Base-by-base conservation (phyloP, 768 basidiomycete species). In the Lactarius hatsudake region DNA sequence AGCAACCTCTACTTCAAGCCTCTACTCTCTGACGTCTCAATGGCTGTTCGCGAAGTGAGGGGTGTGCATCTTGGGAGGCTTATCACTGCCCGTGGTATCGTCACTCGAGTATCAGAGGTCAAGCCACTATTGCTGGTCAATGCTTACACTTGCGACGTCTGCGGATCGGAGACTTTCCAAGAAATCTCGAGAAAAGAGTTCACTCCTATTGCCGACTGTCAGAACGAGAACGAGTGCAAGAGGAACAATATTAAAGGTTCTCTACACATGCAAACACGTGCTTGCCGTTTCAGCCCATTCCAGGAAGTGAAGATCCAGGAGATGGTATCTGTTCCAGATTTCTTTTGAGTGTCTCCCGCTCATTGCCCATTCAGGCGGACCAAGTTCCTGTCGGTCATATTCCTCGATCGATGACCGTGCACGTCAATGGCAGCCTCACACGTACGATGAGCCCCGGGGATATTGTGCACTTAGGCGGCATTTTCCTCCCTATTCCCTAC, bases 351-450 rank as follows among this genome's bases (percentile, higher is more conserved):
- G 48, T 64, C 54, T 63, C 57, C 4, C 58, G 40, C 66, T n/a
- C 57, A 73, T 48, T 42, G 15, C 59, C 59, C n/a, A 48, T 65
- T 0, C 72, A 94, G 94, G 92, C 96, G 30, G 96, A 98, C 74
- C 97, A 99, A 88, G 97, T 99, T 1, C 97, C 97, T 28, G 96
- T 99, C 57, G 97, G 97, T 5, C 97, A 99, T 76, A 99, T 99
- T 65, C 97, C 97, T 28, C 89, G 97, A 45, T 95, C 96, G 3
- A 98, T 98, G 97, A 95, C 95, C 0, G 77, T 97, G n/a, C 95
- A 99, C 74, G 82, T 98, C 40, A 88, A 93, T 70, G 97, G 97
- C 28, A 89, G 84, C 67, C 83, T 97, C 42, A 96, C 94, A 9
- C 90, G 97, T 38, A 81, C 84, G 66, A 89, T 98, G 87, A 95